Percentiles rank a stretch among this genome's conserved stretches.
Evolutionary conservation across 148 eudicot species (phyloP).

Genomic region (Chenopodium quinoa): DNA sequence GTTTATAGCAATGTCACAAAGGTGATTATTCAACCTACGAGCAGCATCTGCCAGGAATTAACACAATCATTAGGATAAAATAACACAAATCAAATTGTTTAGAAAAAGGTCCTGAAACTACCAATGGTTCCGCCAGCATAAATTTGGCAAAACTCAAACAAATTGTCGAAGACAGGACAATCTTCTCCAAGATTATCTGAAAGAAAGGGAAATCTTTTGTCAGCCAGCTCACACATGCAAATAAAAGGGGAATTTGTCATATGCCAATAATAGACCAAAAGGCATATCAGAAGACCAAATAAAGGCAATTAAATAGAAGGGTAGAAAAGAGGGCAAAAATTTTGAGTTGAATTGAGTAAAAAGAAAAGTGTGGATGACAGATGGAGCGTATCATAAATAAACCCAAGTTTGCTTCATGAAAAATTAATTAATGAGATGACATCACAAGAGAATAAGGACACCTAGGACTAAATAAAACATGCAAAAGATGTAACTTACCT

Average conservation of each 20-base stretch:
- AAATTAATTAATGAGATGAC: neutral
- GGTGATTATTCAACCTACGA: conserved; percentile 84
- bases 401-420: neutral
- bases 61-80: conserved; percentile 19
- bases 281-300: neutral
- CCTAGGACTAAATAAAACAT: neutral
- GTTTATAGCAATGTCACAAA: conserved; percentile 94
- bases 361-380: neutral
- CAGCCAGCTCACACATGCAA: conserved; percentile 11
- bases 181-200: conserved; percentile 98
- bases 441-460: neutral
- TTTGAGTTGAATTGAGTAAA: neutral
- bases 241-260: neutral
- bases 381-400: neutral
- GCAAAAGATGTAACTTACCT: neutral
- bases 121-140: conserved; percentile 99
- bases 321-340: neutral
- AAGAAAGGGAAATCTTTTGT: conserved; percentile 18
- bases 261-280: neutral
- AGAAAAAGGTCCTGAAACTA: conserved; percentile 26
- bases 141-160: conserved; percentile 97
- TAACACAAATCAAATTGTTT: neutral
- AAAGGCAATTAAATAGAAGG: neutral
- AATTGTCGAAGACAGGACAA: conserved; percentile 91
- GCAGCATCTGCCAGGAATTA: conserved; percentile 77